Conservation (phyloP, 495 filamentous ascomycete species). For the Pyrenula aspistea region DNA sequence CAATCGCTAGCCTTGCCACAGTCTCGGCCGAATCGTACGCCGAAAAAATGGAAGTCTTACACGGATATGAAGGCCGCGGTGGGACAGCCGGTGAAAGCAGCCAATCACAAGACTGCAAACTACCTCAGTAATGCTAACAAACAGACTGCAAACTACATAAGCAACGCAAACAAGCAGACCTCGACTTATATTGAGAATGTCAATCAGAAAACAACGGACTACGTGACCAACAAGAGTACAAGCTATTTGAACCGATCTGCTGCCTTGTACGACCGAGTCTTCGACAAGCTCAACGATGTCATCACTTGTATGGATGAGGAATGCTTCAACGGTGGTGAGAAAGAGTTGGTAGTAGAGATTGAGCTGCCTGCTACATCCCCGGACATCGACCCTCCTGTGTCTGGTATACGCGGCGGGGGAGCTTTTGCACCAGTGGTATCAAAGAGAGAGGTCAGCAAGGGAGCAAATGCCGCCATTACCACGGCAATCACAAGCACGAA, state of each 20-base stretch:
- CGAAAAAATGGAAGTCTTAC: neutral
- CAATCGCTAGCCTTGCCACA: neutral
- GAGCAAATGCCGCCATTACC: slow-evolving; percentile 8
- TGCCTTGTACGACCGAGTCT: slow-evolving; percentile 43
- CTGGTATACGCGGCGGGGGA: slow-evolving; percentile 4
- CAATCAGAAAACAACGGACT: neutral
- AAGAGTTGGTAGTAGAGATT: slow-evolving; percentile 31
- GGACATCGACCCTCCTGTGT: slow-evolving; percentile 8
- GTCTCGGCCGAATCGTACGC: neutral
- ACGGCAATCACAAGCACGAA: slow-evolving; percentile 29
- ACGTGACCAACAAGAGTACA: neutral
- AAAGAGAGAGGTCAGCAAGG: slow-evolving; percentile 8
- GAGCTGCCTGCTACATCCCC: slow-evolving; percentile 15
- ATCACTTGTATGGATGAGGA: slow-evolving; percentile 60
- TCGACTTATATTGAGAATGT: neutral
- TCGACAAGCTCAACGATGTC: slow-evolving; percentile 44
- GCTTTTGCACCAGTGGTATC: slow-evolving; percentile 7
- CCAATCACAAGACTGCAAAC: neutral
- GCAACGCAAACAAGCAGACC: neutral
- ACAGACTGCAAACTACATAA: neutral
- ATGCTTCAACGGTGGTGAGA: slow-evolving; percentile 48
- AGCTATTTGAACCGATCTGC: neutral
- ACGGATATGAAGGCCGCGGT: neutral
- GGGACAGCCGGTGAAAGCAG: neutral
- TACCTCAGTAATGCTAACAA: neutral